Base-by-base conservation (phyloP, 352 stramenopile genomes). In the Peronospora farinosa region DNA sequence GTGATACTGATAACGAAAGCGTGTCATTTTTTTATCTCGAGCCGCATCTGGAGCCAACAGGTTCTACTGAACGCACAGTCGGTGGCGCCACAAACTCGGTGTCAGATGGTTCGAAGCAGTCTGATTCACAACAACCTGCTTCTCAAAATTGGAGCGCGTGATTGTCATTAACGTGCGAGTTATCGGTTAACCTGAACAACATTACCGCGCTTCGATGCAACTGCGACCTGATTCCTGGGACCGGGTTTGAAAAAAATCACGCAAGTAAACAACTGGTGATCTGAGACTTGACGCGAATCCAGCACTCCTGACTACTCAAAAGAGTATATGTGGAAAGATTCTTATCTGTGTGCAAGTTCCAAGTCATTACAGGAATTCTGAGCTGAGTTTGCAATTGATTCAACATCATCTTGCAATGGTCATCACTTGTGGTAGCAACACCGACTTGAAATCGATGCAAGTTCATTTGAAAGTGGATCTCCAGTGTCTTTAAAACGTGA, bases 11-110 rank as follows among this genome's bases (percentile, higher is more conserved):
- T 67, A 47, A 62, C 51, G 52, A 37, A 31, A 52, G 25, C 37
- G 35, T 58, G 52, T 51, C 38, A 55, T 39, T 42, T 21, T 31
- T 17, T 16, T n/a, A n/a, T 41, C 21, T 31, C 35, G 12, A 15
- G 40, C 50, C 39, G 35, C 30, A 44, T 35, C 50, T 43, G 17
- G 32, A 38, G 46, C 39, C 8, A 38, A 41, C 43, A 44, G 51
- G 41, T 55, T 63, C 50, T 52, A 44, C 53, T 65, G 51, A n/a
- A 53, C 48, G 36, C 41, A 59, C 21, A 7, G 4, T n/a, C n/a
- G 13, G 33, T 47, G 28, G 15, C 39, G 28, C 43, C 15, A 47
- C 43, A 32, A 35, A 17, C 28, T 43, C 8, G 37, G 46, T 42
- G 25, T 55, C 58, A 54, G 53, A 41, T 60, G 37, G 21, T 2